Conservation (phyloP, 176 grass and related monocot genomes). For the Aegilops bicornis region DNA sequence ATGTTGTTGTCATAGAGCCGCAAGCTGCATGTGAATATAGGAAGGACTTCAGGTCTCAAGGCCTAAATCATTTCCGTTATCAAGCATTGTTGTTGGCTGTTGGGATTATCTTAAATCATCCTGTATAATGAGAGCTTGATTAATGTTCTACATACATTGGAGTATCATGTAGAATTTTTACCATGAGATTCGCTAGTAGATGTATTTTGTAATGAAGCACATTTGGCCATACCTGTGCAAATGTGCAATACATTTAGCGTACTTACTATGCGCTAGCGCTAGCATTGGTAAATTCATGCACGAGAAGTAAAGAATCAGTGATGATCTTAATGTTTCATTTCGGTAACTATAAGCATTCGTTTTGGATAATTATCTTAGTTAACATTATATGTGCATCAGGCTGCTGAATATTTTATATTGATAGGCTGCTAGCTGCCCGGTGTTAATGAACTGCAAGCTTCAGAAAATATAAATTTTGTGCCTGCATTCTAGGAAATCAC, state of each 20-base stretch:
- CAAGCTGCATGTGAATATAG: not conserved
- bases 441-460: slow-evolving; percentile 5
- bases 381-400: not conserved
- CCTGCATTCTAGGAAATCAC: slow-evolving; percentile 25
- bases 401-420: slow-evolving; percentile 30
- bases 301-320: not conserved
- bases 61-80: not conserved
- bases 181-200: not conserved
- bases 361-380: slow-evolving; percentile 35
- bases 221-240: not conserved
- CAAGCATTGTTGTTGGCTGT: not conserved
- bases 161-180: not conserved
- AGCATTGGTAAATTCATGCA: not conserved
- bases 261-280: not conserved
- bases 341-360: slow-evolving; percentile 13
- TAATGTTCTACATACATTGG: not conserved
- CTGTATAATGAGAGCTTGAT: not conserved
- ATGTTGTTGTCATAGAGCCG: not conserved
- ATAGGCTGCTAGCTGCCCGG: not conserved
- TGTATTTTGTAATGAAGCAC: slow-evolving; percentile 12
- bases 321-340: slow-evolving; percentile 28
- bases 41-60: not conserved
- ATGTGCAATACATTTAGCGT: not conserved
- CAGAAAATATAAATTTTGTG: slow-evolving; percentile 11
- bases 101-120: not conserved